Base-by-base conservation (phyloP, 2,329 filamentous ascomycete species). In the Camptophora hylomeconis region DNA sequence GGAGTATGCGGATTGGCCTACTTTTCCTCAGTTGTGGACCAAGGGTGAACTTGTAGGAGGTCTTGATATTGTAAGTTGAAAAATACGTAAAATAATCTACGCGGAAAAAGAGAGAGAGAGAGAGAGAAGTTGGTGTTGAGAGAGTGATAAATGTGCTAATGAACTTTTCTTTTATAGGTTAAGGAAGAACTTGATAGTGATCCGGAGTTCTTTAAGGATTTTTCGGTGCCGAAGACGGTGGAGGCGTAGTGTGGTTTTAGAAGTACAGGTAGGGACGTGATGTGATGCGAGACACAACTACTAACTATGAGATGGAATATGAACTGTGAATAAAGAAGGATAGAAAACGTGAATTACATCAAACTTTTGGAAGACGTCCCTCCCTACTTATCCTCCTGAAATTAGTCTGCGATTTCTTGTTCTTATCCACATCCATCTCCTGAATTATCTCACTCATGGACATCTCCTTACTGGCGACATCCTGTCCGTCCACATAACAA, bases 1-100 rank as follows among this genome's bases (percentile, higher is more conserved):
- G 67, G 82, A 89, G 58, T 95, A 75, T 53, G 84, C 84, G n/a
- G 89, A 95, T 38, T 98, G 89, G 89, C 89, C 89, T 7, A 98
- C 89, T 0, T 98, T 83, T 57, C 89, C 89, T 12, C 89, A 98
- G 57, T 61, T 98, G 38, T 98, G 87, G 75, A 73, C 92, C 8
- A 72, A 77, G 36, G 87, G 89, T 9, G 84, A 94, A 53, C 63
- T 98, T 27, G 78, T 95, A 13, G 87, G 89, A 34, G 89, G 89
- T 2, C 60, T 98, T 45, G 89, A 98, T 54, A 98, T 98, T 58
- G 87, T 94, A 63, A 67, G 83, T 66, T 20, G 9, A 17, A n/a
- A n/a, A n/a, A n/a, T n/a, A n/a, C n/a, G n/a, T n/a, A n/a, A n/a
- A n/a, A n/a, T n/a, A n/a, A n/a, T n/a, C n/a, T n/a, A n/a, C n/a